Evolutionary conservation across 2,329 filamentous ascomycete genomes (phyloP).

Genomic region (Calonectria honghensis): DNA sequence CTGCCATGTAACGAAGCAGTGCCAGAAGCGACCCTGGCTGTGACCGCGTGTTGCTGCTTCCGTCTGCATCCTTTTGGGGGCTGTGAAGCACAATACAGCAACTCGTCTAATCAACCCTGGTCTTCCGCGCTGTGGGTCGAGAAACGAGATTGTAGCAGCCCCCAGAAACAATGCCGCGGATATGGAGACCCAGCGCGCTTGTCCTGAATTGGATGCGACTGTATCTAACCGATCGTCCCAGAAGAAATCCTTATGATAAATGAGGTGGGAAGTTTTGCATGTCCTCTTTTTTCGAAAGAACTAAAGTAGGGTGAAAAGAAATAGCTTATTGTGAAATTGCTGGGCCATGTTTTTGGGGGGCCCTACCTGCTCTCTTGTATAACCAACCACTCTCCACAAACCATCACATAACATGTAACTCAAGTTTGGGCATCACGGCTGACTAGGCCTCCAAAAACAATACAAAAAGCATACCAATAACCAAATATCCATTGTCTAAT

Average conservation of each 20-base stretch:
- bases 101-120: constrained; percentile 7
- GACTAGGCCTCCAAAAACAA: neutral
- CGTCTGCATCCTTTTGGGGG: constrained; percentile 8
- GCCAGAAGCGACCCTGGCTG: neutral
- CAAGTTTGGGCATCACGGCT: neutral
- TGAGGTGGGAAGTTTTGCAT: neutral
- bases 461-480: neutral
- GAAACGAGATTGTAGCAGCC: neutral
- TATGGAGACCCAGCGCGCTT: neutral
- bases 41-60: neutral
- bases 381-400: neutral
- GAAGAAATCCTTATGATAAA: neutral
- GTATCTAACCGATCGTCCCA: neutral
- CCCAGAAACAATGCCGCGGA: neutral
- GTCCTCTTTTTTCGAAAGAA: neutral
- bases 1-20: no score
- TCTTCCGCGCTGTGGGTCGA: neutral
- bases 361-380: neutral
- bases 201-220: neutral
- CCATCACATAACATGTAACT: neutral
- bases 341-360: no score
- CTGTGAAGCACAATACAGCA: constrained; percentile 10
- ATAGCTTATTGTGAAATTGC: neutral
- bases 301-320: neutral
- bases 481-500: neutral